Evolutionary conservation across 176 grass and related monocot species (phyloP), one percentile per base, ranked within the genome.

Genomic region (Puya raimondii): DNA sequence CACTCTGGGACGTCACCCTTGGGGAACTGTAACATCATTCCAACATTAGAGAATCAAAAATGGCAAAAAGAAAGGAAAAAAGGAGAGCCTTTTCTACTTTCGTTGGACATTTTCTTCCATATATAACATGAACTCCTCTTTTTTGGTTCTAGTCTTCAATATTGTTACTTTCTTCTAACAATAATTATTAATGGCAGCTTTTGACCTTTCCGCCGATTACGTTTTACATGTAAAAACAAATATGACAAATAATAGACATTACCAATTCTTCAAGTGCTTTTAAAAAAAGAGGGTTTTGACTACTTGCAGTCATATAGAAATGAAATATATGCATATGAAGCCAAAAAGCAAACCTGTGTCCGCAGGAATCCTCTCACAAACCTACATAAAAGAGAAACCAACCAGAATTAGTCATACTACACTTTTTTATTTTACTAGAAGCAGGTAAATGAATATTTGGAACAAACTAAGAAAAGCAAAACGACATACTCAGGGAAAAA

Each of bases 1-100:
- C 93, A 97, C 59, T 88, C 73, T 10, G 93, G 93, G 17, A 97
- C 84, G 33, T 92, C 79, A 1, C 93, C 93, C 77, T 86, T 90
- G 1, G 93, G 89, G 57, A 97, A 92, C 93, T 97, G 84, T 52
- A 72, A 42, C 16, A 71, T 59, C 8, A 2, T 68, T 68, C 17
- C 54, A 9, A 23, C 12, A 42, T 2, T 11, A 20, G 17, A 3
- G n/a, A 22, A 48, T 52, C 27, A 70, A 49, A 74, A 11, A 50
- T 21, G 15, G 4, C 63, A 81, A 42, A 4, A 57, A 27, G 1
- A 68, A 58, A 22, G 1, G 25, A 26, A 26, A 26, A 26, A 26
- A 26, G 2, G 25, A 26, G 25, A 2, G 25, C 25, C 1, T 26
- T 26, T 26, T 26, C 25, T 26, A 26, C 25, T 2, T 26, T 2